Evolutionary conservation across 257 asterid species (phyloP).

Genomic region (Perilla frutescens): DNA sequence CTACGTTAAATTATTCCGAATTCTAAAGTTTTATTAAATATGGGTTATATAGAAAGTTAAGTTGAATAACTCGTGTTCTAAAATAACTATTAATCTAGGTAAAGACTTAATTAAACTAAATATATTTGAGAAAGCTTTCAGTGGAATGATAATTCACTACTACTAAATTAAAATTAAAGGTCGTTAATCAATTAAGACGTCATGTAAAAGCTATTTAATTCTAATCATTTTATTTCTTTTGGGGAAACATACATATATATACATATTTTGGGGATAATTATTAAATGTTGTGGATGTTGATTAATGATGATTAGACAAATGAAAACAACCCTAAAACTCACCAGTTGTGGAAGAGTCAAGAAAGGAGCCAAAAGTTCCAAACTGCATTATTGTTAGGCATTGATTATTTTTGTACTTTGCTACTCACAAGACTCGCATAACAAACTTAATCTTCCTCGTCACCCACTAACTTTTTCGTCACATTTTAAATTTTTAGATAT

Average conservation of each 20-base stretch:
- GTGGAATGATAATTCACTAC: too few species aligned
- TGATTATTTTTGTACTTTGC: slow-evolving; percentile 26
- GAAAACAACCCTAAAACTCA: slow-evolving; percentile 24
- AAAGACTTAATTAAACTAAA: too few species aligned
- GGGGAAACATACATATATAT: background rate
- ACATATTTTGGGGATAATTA: background rate
- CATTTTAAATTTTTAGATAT: slow-evolving; percentile 13
- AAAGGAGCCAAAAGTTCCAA: slow-evolving; percentile 38
- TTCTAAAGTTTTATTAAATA: too few species aligned
- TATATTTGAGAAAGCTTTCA: too few species aligned
- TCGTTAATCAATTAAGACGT: too few species aligned
- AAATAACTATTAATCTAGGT: too few species aligned
- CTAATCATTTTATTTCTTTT: too few species aligned
- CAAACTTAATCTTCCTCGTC: slow-evolving; percentile 17
- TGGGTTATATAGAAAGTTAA: too few species aligned
- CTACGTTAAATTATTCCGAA: too few species aligned
- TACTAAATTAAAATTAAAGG: too few species aligned
- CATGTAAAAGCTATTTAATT: too few species aligned
- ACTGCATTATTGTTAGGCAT: slow-evolving; percentile 28
- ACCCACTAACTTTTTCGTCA: slow-evolving; percentile 29
- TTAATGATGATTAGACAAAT: slow-evolving; percentile 34
- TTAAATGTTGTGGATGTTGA: slow-evolving; percentile 9
- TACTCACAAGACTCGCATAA: slow-evolving; percentile 14
- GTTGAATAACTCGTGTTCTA: too few species aligned
- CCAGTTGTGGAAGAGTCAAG: slow-evolving; percentile 29